These are phyloP conservation scores for Tetrapyrgos nigripes DNA, from an alignment of 1,284 basidiomycete genomes.

Conservation along the genomic window DNA sequence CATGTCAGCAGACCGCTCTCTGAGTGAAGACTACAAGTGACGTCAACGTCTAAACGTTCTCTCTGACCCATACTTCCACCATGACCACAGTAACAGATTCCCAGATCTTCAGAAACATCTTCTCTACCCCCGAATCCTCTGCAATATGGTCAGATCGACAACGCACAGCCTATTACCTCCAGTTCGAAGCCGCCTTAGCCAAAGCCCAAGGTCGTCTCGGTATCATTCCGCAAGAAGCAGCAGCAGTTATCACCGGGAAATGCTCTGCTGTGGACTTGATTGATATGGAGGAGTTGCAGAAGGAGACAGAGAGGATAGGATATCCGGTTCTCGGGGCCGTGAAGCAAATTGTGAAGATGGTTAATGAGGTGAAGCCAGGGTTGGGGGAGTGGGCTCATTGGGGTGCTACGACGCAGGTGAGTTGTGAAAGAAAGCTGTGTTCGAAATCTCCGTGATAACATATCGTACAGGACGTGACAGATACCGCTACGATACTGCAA, in stretches of 20 bases:
- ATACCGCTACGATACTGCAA: constrained; percentile 50
- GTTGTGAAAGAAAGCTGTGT: constrained; percentile 2
- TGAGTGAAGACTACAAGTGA: too few relatives aligned
- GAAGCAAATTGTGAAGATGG: constrained; percentile 45
- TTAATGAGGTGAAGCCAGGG: constrained; percentile 39
- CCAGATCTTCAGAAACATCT: constrained; percentile 43
- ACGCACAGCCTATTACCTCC: constrained; percentile 44
- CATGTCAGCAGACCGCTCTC: too few relatives aligned
- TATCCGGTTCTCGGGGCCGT: constrained; percentile 50
- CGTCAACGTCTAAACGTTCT: too few relatives aligned
- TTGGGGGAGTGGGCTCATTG: constrained; percentile 53
- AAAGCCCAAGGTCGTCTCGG: constrained; percentile 40
- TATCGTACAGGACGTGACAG: constrained; percentile 46
- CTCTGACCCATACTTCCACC: too few relatives aligned
- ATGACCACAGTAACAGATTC: constrained; percentile 41
- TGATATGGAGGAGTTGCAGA: constrained; percentile 42
- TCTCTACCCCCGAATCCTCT: constrained; percentile 43
- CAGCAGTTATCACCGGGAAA: constrained; percentile 36
- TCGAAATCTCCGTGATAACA: background rate
- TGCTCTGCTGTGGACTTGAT: constrained; percentile 40
- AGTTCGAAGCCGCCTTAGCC: constrained; percentile 46
- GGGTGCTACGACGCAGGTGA: constrained; percentile 53
- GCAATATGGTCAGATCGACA: constrained; percentile 47
- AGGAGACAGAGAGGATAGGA: constrained; percentile 46
- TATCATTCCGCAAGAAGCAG: constrained; percentile 46